Base-by-base conservation (phyloP, 2,329 filamentous ascomycete genomes). In the Venturia nashicola region DNA sequence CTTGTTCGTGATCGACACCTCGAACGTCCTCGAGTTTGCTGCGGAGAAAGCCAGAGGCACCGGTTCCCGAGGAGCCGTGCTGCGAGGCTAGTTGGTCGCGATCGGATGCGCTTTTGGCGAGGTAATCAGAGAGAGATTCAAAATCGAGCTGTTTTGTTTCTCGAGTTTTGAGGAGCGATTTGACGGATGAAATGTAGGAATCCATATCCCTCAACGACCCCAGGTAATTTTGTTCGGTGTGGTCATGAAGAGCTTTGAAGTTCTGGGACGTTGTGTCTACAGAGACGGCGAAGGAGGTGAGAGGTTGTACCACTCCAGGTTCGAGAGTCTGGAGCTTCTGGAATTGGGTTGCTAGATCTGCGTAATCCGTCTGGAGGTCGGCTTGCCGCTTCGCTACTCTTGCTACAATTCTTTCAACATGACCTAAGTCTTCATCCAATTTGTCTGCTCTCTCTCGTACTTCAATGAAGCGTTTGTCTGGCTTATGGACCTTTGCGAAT, bases 131-230 rank as follows among this genome's bases (percentile, higher is more conserved):
- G 42, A 99, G 82, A 68, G 91, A 92, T 77, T 99, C 94, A 71
- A 93, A 96, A 77, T 99, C 94, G 65, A 99, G 87, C 74, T 99
- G 94, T 74, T 99, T 99, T 78, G 95, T 91, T 78, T 99, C 94
- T 43, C 94, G 87, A 1, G 90, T 90, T 75, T 96, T 96, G 67
- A 99, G 85, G 5, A 99, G 86, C 32, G 85, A 82, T 75, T 96
- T 96, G 59, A 97, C 80, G 0, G 91, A 88, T n/a, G 84, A 78
- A 68, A 91, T 93, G 76, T 97, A 99, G 34, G 91, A 88, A 70
- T 95, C 90, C 92, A 97, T 96, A 76, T 99, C 94, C 61, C 91
- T 86, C 62, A 99, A 81, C 64, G 88, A 93, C 68, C 91, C 90
- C 1, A 99, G 85, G 73, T 99, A 99, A 75, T 97, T 91, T 71